phyloP scores from a whole-genome alignment of 768 basidiomycete species.

The Podaxis rugospora region DNA sequence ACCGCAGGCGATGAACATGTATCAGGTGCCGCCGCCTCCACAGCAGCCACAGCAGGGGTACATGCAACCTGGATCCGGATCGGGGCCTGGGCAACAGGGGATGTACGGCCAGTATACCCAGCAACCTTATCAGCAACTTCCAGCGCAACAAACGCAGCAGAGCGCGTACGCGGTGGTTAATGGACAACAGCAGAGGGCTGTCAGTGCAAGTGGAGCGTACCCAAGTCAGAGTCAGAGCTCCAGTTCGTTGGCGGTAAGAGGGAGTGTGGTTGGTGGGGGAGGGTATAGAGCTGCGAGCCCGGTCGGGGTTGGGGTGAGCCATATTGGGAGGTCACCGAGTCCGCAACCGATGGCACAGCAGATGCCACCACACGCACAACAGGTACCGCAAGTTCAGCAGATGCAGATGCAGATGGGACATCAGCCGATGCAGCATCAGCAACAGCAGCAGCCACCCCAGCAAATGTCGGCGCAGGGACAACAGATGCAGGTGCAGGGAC shows the following conservation, averaged over 20 bases:
- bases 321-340: constrained; percentile 34
- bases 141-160: constrained; percentile 20
- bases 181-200: neutral
- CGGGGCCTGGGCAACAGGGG: constrained; percentile 13
- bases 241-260: neutral
- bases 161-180: constrained; percentile 12
- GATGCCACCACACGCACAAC: constrained; percentile 34
- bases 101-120: constrained; percentile 18
- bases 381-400: constrained; percentile 24
- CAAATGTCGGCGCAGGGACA: neutral
- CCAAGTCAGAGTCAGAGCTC: constrained; percentile 27
- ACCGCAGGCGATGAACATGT: constrained; percentile 20
- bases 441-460: neutral
- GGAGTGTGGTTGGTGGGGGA: neutral
- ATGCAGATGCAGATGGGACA: constrained; percentile 1
- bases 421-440: neutral
- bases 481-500: neutral
- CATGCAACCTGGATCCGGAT: constrained; percentile 15
- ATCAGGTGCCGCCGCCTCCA: constrained; percentile 28
- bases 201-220: constrained; percentile 11
- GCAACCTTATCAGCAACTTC: constrained; percentile 25
- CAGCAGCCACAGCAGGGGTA: constrained; percentile 23
- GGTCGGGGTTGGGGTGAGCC: neutral
- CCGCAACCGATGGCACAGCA: constrained; percentile 1
- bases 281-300: constrained; percentile 23